phyloP scores from a whole-genome alignment of 2,329 filamentous ascomycete species.

The Teratosphaeriaceae sp. region DNA sequence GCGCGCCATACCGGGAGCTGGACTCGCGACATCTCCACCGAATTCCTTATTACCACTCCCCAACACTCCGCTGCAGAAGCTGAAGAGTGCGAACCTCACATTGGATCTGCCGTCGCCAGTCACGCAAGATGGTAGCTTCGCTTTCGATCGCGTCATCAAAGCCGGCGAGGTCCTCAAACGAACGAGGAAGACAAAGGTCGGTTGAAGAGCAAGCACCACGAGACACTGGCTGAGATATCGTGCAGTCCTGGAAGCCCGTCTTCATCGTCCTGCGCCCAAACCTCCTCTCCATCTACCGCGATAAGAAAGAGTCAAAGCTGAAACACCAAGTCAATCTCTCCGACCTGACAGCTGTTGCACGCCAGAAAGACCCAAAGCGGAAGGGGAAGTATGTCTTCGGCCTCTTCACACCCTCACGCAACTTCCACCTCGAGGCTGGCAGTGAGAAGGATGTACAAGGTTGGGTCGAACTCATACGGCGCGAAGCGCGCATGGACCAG shows the following conservation, averaged over 20 bases:
- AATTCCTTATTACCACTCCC: constrained; percentile 7
- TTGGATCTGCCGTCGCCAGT: constrained; percentile 73
- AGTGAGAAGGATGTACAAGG: constrained; percentile 68
- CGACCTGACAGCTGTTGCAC: constrained; percentile 84
- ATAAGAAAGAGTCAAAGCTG: constrained; percentile 81
- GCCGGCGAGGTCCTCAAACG: constrained; percentile 79
- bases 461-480: constrained; percentile 79
- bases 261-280: constrained; percentile 88
- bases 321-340: constrained; percentile 81
- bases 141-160: constrained; percentile 91
- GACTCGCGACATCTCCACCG: constrained; percentile 1
- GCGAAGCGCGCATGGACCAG: constrained; percentile 68
- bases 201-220: not conserved
- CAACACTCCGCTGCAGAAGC: constrained; percentile 7
- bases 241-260: constrained; percentile 80
- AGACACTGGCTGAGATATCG: constrained; percentile 18
- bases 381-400: constrained; percentile 85
- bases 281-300: constrained; percentile 86
- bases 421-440: constrained; percentile 80
- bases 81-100: constrained; percentile 30
- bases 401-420: constrained; percentile 82
- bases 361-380: constrained; percentile 82
- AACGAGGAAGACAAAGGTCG: constrained; percentile 87
- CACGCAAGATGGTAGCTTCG: constrained; percentile 91
- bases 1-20: constrained; percentile 3